Conservation (phyloP, 176 grass and related monocot genomes). For the Cenchrus purpureus region DNA sequence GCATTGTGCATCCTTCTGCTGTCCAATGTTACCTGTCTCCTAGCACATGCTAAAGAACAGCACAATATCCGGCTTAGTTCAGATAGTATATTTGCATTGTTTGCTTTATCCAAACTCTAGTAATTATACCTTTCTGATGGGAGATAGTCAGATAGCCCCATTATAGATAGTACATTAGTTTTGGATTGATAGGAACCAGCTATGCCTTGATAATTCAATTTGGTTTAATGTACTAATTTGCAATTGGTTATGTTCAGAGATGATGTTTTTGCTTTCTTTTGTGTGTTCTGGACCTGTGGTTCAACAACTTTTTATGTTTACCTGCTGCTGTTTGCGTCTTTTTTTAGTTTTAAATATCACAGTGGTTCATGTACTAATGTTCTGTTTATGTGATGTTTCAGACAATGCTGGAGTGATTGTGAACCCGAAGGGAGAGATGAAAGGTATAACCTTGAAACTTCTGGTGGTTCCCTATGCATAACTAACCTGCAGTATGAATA, state of each 20-base stretch:
- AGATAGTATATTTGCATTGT: not conserved
- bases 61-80: not conserved
- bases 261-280: not conserved
- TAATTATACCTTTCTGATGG: not conserved
- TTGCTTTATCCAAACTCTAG: not conserved
- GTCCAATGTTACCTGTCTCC: slow-evolving; percentile 49
- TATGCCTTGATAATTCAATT: not conserved
- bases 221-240: not conserved
- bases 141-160: not conserved
- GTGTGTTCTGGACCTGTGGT: not conserved
- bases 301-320: not conserved
- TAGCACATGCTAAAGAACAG: slow-evolving; percentile 16
- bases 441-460: slow-evolving; percentile 41
- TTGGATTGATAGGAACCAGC: not conserved
- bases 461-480: not conserved
- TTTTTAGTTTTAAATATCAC: not conserved
- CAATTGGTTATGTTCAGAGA: no score
- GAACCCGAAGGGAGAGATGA: slow-evolving; percentile 88
- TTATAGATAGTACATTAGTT: no score
- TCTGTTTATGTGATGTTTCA: slow-evolving; percentile 32
- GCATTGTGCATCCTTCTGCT: slow-evolving; percentile 28
- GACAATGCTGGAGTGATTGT: slow-evolving; percentile 86
- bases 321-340: not conserved
- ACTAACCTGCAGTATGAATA: not conserved
- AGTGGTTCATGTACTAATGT: slow-evolving; percentile 4